Evolutionary conservation across 2,329 filamentous ascomycete genomes (phyloP), one percentile per base, ranked within the genome.

Genomic region (Byssothecium circinans): DNA sequence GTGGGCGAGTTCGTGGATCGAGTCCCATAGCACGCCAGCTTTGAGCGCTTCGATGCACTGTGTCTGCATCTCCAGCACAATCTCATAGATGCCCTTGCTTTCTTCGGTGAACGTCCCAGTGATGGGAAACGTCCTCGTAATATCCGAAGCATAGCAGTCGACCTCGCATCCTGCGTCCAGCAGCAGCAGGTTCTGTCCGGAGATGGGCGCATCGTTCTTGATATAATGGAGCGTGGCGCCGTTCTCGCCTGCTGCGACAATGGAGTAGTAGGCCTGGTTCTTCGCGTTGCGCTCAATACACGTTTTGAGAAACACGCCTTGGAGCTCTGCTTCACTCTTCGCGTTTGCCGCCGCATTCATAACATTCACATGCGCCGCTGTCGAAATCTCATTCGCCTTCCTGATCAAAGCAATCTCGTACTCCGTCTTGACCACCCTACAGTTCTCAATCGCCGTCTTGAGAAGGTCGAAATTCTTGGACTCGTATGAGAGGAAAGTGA

Each of bases 151-250:
- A 53, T 79, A 79, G 67, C 73, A 77, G 43, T 72, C 66, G 40
- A 74, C 73, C 57, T 79, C 76, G 47, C 68, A 85, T 18, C 90
- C 92, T 2, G 90, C 91, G 65, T 97, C 92, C 17, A 96, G 75
- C 47, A 96, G 80, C 43, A 96, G 73, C 60, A 95, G 86, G 45
- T 89, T 82, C 73, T 92, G 91, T 35, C 83, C 83, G 1, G 54
- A 47, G 34, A 67, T 68, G 4, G 61, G 52, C 10, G 59, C 56
- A 30, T 67, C 60, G 32, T 71, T 71, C 29, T 86, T 82, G 19
- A 90, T 83, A 61, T 96, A 96, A 74, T 96, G 92, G 27, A 96
- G 79, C 1, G 89, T 94, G 4, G 91, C 89, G 0, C 88, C 91
- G 14, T 88, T 86, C 4, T 84, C 80, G 10, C 92, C 92, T 27